These are phyloP conservation scores for Amaranthus cruentus DNA, from an alignment of 148 eudicot species.

Conservation along the genomic window DNA sequence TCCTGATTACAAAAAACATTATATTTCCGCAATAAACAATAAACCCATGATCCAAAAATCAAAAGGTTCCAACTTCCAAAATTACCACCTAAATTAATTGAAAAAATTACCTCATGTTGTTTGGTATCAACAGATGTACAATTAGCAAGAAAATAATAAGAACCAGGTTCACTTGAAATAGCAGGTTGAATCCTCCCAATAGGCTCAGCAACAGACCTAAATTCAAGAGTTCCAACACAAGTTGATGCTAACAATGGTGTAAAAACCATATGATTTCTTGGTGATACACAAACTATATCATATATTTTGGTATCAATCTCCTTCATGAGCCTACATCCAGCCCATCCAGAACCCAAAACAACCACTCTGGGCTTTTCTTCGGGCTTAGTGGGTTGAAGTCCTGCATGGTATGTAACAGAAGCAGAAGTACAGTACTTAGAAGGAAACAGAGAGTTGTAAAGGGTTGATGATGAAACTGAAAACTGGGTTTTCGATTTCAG, in stretches of 20 bases:
- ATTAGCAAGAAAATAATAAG: slow-evolving; percentile 72
- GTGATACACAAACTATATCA: slow-evolving; percentile 86
- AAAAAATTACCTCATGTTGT: slow-evolving; percentile 50
- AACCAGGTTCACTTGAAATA: slow-evolving; percentile 76
- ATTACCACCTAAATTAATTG: neutral
- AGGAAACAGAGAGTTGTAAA: slow-evolving; percentile 21
- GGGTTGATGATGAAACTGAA: slow-evolving; percentile 19
- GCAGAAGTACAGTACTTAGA: slow-evolving; percentile 16
- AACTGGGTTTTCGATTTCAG: slow-evolving; percentile 20
- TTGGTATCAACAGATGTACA: slow-evolving; percentile 56
- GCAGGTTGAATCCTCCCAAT: slow-evolving; percentile 87
- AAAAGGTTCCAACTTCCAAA: neutral
- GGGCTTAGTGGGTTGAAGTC: slow-evolving; percentile 64
- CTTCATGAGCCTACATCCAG: slow-evolving; percentile 85
- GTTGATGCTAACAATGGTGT: slow-evolving; percentile 92
- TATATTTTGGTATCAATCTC: slow-evolving; percentile 63
- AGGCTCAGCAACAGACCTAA: slow-evolving; percentile 94
- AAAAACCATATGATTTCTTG: slow-evolving; percentile 96
- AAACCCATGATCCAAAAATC: slow-evolving; percentile 5
- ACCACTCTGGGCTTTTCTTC: slow-evolving; percentile 85
- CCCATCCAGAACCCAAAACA: slow-evolving; percentile 93
- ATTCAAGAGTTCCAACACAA: slow-evolving; percentile 92
- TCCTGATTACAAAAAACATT: neutral
- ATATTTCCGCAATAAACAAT: neutral
- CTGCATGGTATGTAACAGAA: slow-evolving; percentile 23